Evolutionary conservation across 78 protist species (phyloP).

Genomic region (Tieghemostelium lacteum): DNA sequence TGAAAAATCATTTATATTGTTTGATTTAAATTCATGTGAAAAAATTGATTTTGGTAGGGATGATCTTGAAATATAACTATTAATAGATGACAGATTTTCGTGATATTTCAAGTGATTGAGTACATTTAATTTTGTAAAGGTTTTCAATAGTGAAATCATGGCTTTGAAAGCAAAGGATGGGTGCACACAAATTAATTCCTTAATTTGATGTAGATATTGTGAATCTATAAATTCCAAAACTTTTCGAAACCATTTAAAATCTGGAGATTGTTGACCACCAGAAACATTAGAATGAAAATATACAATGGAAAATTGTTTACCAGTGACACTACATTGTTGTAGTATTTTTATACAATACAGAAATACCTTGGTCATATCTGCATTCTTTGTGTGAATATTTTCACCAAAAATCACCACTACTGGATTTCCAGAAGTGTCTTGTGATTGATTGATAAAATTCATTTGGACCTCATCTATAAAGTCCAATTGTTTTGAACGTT

Average conservation of each 20-base stretch:
- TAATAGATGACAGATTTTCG: slow-evolving; percentile 12
- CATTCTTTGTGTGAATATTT: slow-evolving; percentile 16
- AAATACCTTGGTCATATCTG: slow-evolving; percentile 1
- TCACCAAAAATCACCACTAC: slow-evolving; percentile 41
- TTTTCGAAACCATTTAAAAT: slow-evolving; percentile 46
- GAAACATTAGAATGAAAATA: slow-evolving; percentile 73
- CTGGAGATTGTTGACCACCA: slow-evolving; percentile 31
- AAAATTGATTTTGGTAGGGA: slow-evolving; percentile 54
- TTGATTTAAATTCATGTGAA: slow-evolving; percentile 32
- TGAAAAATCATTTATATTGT: slow-evolving; percentile 28
- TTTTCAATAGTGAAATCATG: slow-evolving; percentile 13
- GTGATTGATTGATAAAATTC: slow-evolving; percentile 36
- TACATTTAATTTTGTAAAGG: background rate
- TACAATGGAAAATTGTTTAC: slow-evolving; percentile 31
- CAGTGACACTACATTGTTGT: slow-evolving; percentile 2
- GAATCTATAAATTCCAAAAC: slow-evolving; percentile 33
- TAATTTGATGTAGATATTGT: slow-evolving; percentile 25
- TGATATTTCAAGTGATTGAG: slow-evolving; percentile 23
- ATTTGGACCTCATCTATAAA: slow-evolving; percentile 4
- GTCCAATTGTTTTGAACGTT: slow-evolving; percentile 23
- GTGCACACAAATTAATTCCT: slow-evolving; percentile 31
- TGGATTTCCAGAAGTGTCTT: slow-evolving; percentile 5
- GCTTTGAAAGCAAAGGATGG: slow-evolving; percentile 63
- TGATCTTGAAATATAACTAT: background rate
- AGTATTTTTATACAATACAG: slow-evolving; percentile 10